A percentile compares a stretch with the other conserved stretches of the same genome.
phyloP scores from a whole-genome alignment of 202 grass and related monocot genomes.

The Setaria italica region DNA sequence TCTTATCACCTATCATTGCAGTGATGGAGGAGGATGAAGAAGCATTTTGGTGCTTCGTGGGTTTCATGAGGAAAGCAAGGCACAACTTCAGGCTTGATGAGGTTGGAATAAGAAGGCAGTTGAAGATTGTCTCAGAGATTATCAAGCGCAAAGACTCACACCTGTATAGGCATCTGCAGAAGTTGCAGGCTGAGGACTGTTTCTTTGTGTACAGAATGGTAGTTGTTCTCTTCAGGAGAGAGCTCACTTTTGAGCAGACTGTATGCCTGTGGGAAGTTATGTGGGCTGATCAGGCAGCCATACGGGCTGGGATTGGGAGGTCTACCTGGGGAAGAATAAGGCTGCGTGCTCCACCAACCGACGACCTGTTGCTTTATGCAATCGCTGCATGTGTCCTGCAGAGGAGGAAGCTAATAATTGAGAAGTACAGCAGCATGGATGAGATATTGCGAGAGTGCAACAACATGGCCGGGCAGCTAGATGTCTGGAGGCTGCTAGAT shows the following conservation, averaged over 20 bases:
- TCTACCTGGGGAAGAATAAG: conserved; percentile 78
- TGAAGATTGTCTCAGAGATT: conserved; percentile 94
- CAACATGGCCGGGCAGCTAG: conserved; percentile 80
- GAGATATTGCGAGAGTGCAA: conserved; percentile 92
- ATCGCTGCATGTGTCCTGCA: conserved; percentile 90
- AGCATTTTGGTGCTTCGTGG: conserved; percentile 94
- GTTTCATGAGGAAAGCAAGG: conserved; percentile 93
- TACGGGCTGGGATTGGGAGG: conserved; percentile 73
- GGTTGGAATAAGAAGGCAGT: conserved; percentile 76
- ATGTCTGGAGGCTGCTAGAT: conserved; percentile 97
- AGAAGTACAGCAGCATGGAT: conserved; percentile 95
- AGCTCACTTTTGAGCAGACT: conserved; percentile 93
- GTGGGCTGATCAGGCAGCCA: conserved; percentile 95
- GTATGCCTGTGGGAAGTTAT: conserved; percentile 95
- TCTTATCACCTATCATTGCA: conserved; percentile 81
- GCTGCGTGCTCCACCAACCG: conserved; percentile 79
- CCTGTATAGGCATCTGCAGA: conserved; percentile 83
- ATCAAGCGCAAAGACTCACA: conserved; percentile 97
- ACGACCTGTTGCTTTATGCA: conserved; percentile 83
- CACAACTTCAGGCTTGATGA: conserved; percentile 96
- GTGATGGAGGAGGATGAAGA: conserved; percentile 87
- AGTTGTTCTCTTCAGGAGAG: conserved; percentile 86
- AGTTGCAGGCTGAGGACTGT: conserved; percentile 93
- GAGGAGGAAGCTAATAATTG: conserved; percentile 86
- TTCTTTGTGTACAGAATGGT: conserved; percentile 99